Conservation (phyloP, 73 alveolate species). For the Paramecium tetraurelia region DNA sequence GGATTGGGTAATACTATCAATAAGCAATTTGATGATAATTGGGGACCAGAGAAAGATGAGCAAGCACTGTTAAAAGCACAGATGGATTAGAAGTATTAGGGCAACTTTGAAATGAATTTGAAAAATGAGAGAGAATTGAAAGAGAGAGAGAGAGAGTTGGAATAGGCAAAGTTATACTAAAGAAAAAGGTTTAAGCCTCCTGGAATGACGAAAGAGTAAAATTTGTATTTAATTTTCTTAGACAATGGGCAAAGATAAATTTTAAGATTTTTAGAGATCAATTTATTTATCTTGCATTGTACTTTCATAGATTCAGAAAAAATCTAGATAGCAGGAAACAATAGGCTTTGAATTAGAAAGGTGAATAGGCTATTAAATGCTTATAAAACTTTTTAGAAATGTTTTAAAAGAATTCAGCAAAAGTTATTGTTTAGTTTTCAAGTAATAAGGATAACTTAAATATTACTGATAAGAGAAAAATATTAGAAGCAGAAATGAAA, state of each 20-base stretch:
- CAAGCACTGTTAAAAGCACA: background rate
- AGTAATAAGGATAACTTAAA: background rate
- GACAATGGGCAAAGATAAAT: background rate
- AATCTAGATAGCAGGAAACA: background rate
- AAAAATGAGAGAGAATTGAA: background rate
- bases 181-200: conserved; percentile 1
- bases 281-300: background rate
- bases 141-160: background rate
- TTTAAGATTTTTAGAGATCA: background rate
- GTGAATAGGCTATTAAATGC: background rate
- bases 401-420: background rate
- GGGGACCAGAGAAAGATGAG: background rate
- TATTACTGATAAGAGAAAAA: conserved; percentile 32
- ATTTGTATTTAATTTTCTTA: background rate
- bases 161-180: background rate
- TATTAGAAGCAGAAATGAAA: conserved; percentile 13
- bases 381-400: background rate
- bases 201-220: background rate
- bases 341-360: background rate
- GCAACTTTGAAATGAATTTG: background rate
- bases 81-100: background rate
- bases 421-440: background rate
- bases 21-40: background rate
- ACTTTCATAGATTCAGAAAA: background rate
- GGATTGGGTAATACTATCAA: background rate